phyloP scores from a whole-genome alignment of 2,329 filamentous ascomycete genomes.

The Aotearoamyces nothofagi region DNA sequence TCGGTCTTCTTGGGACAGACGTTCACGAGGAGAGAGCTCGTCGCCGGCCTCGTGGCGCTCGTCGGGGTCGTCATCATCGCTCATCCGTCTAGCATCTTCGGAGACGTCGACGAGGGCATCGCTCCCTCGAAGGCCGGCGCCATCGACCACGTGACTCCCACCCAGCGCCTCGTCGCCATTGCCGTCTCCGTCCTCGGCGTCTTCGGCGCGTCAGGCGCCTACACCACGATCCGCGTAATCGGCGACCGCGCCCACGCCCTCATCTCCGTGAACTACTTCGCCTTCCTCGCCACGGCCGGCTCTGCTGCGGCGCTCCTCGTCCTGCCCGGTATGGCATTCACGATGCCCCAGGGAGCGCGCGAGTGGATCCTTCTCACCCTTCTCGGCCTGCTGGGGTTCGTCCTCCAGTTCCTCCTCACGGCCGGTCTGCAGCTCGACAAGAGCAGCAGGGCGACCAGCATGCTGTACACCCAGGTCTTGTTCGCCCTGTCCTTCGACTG shows the following conservation, averaged over 20 bases:
- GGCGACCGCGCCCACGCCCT: constrained; percentile 68
- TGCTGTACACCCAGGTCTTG: constrained; percentile 56
- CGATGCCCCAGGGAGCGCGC: constrained; percentile 23
- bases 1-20: constrained; percentile 58
- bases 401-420: constrained; percentile 78
- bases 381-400: constrained; percentile 60
- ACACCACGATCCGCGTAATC: constrained; percentile 64
- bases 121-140: constrained; percentile 1
- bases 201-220: constrained; percentile 58
- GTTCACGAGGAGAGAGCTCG: constrained; percentile 62
- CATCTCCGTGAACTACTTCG: constrained; percentile 80
- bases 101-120: constrained; percentile 5
- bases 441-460: constrained; percentile 31
- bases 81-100: constrained; percentile 27
- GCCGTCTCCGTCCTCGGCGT: constrained; percentile 63
- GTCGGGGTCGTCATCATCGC: constrained; percentile 74
- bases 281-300: constrained; percentile 52
- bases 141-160: constrained; percentile 10
- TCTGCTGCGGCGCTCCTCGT: constrained; percentile 32
- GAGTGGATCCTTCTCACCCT: constrained; percentile 52
- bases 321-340: constrained; percentile 30
- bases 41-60: constrained; percentile 62
- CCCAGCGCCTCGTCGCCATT: constrained; percentile 41
- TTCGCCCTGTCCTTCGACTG: constrained; percentile 32
- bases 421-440: constrained; percentile 42